phyloP scores from a whole-genome alignment of 2,329 filamentous ascomycete genomes.

The Ceratocystis harringtonii region DNA sequence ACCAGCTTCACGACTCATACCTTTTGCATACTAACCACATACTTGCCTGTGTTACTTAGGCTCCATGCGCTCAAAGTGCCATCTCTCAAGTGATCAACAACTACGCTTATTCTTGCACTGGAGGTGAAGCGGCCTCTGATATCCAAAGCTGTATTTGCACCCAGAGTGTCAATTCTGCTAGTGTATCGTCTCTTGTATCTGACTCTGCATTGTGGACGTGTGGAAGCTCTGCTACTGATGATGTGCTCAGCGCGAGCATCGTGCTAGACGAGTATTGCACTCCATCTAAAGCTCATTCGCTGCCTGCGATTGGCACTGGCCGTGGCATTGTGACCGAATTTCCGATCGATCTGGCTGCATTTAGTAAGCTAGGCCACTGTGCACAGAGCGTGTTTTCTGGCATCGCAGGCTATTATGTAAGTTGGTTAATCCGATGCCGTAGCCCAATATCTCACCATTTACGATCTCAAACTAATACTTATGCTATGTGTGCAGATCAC shows the following conservation, averaged over 20 bases:
- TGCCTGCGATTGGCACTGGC: constrained; percentile 29
- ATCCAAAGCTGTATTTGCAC: constrained; percentile 40
- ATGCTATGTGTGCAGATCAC: constrained; percentile 20
- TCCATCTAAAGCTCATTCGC: constrained; percentile 29
- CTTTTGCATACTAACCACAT: neutral
- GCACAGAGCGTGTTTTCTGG: constrained; percentile 27
- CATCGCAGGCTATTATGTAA: constrained; percentile 19
- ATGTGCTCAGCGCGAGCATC: constrained; percentile 32
- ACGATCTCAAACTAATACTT: neutral
- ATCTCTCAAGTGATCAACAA: constrained; percentile 30
- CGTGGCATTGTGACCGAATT: constrained; percentile 30
- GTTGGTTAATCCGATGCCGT: neutral
- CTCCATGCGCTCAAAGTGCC: constrained; percentile 35
- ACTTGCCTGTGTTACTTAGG: constrained; percentile 24
- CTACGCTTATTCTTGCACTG: constrained; percentile 31
- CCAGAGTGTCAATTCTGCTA: constrained; percentile 29
- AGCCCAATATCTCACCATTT: neutral
- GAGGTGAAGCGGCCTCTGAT: constrained; percentile 27
- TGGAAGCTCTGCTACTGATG: constrained; percentile 32
- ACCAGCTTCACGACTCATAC: neutral
- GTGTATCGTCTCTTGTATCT: constrained; percentile 28
- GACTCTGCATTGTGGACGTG: constrained; percentile 30
- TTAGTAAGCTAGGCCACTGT: constrained; percentile 30
- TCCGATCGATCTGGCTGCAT: constrained; percentile 35
- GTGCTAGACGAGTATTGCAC: constrained; percentile 36